These are phyloP conservation scores for Arabidopsis lyrata DNA, from an alignment of 441 rosid genomes.

Conservation along the genomic window DNA sequence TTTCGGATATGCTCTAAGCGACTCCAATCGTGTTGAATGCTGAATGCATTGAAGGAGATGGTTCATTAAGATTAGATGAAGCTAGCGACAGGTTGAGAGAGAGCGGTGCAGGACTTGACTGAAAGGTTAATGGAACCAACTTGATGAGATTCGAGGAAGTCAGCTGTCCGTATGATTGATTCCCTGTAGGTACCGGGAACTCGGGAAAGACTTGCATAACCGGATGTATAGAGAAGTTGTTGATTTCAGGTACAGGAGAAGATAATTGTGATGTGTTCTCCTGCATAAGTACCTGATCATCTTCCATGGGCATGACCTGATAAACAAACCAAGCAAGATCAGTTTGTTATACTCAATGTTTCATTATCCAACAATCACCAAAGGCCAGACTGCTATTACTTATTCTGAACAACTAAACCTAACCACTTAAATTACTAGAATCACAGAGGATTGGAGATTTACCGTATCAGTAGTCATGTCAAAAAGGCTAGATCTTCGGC, in stretches of 20 bases:
- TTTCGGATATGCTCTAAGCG: slow-evolving; percentile 53
- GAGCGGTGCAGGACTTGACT: slow-evolving; percentile 43
- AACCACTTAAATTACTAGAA: neutral
- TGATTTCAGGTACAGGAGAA: slow-evolving; percentile 48
- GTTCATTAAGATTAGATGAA: slow-evolving; percentile 47
- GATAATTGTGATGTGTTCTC: slow-evolving; percentile 28
- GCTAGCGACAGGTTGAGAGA: slow-evolving; percentile 61
- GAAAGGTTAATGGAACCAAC: slow-evolving; percentile 32
- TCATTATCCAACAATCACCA: neutral
- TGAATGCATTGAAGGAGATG: slow-evolving; percentile 40
- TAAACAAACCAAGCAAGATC: slow-evolving; percentile 25
- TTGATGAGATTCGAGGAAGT: slow-evolving; percentile 17
- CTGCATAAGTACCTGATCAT: slow-evolving; percentile 35
- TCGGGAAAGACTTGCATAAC: slow-evolving; percentile 44
- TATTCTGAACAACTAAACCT: neutral
- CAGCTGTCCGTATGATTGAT: slow-evolving; percentile 11
- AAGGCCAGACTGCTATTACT: neutral
- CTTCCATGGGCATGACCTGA: slow-evolving; percentile 46
- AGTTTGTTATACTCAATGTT: neutral
- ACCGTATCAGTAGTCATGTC: slow-evolving; percentile 96
- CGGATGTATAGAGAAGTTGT: slow-evolving; percentile 55
- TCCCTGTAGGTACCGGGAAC: slow-evolving; percentile 35
- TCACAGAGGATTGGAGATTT: slow-evolving; percentile 2
- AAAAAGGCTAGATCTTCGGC: slow-evolving; percentile 93
- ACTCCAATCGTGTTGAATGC: slow-evolving; percentile 63